Conservation (phyloP, 805 yeast species). For the Scheffersomyces amazonensis region DNA sequence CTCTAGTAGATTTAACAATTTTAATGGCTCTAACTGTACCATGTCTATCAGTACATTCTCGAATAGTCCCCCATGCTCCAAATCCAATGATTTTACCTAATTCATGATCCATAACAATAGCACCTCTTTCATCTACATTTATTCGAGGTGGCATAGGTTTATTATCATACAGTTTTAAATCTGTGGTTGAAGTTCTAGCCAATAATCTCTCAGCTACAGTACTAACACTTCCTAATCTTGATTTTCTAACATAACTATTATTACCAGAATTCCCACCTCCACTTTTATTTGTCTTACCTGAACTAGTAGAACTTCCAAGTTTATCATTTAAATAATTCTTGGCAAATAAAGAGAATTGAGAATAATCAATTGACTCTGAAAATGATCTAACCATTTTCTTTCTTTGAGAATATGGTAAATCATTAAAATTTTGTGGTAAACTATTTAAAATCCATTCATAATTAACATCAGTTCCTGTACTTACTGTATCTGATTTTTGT, state of each 20-base stretch:
- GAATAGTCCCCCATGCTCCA: constrained; percentile 87
- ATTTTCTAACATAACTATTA: constrained; percentile 28
- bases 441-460: constrained; percentile 41
- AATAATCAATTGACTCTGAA: constrained; percentile 39
- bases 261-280: constrained; percentile 13
- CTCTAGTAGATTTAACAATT: constrained; percentile 41
- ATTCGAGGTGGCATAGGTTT: constrained; percentile 19
- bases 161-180: constrained; percentile 22
- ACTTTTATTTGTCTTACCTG: constrained; percentile 18
- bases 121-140: constrained; percentile 65
- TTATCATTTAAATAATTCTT: constrained; percentile 29
- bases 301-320: constrained; percentile 13
- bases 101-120: constrained; percentile 56
- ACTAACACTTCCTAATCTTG: constrained; percentile 29
- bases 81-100: constrained; percentile 77
- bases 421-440: constrained; percentile 52
- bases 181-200: constrained; percentile 35
- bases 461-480: constrained; percentile 25
- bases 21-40: constrained; percentile 56
- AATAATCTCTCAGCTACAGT: constrained; percentile 41
- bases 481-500: constrained; percentile 16
- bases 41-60: constrained; percentile 54
- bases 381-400: constrained; percentile 41
- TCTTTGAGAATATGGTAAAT: constrained; percentile 60
- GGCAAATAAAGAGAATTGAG: constrained; percentile 41